Evolutionary conservation across 257 asterid genomes (phyloP), one percentile per base, ranked within the genome.

Genomic region (Schizonepeta tenuifolia): DNA sequence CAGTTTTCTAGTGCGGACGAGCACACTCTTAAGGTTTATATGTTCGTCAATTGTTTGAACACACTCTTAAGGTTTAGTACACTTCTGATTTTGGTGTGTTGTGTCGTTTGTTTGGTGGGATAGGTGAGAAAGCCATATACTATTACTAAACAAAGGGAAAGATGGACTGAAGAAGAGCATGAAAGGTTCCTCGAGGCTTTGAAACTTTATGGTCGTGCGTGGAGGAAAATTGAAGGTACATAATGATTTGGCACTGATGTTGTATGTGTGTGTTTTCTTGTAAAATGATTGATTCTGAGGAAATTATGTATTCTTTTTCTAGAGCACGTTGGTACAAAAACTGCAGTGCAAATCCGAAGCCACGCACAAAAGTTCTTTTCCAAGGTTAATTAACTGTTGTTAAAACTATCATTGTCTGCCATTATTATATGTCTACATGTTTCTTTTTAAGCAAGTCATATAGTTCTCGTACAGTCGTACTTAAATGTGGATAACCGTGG

Each of bases 341-440:
- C 97, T 5, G 97, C 99, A 1, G 96, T 94, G 26, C 99, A 94
- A 84, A 94, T 94, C 51, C 84, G 99, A 80, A 94, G 99, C 81
- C 99, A 94, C 55, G 99, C 99, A 5, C 99, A 94, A 83, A 94
- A 94, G 80, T 91, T 88, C 60, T 94, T 94, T 82, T 85, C 96
- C 77, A 94, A 94, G 99, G 98, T 94, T 80, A 41, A 76, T 94
- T 80, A 41, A 76, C 78, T 67, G 79, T 78, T 84, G 80, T 78
- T 78, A 71, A 66, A 67, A 67, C 81, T 79, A 17, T 53, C 58
- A 24, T 24, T 73, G 14, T 62, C 70, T 60, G 77, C 80, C 83
- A 64, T 76, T 82, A 75, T 24, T 24, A 24, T 2, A 24, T 71
- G 78, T 65, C 67, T 70, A 36, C 57, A 72, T 77, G 72, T 83